Conservation (phyloP, 2,329 filamentous ascomycete species). For the Paracorniculantispora psalliotae region DNA sequence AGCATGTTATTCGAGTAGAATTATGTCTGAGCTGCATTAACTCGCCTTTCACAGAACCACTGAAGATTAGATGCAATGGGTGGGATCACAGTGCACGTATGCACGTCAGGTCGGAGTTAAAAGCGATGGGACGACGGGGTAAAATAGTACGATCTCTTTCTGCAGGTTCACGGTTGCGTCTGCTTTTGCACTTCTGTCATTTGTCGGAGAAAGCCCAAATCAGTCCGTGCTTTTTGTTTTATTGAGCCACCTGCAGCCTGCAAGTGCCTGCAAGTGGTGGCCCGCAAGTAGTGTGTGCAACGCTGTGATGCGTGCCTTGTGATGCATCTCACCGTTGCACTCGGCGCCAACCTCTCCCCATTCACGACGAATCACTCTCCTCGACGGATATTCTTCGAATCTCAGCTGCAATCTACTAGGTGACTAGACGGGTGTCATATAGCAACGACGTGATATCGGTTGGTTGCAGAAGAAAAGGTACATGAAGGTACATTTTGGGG, state of each 20-base stretch:
- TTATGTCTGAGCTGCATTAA: background rate
- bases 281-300: background rate
- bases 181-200: background rate
- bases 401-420: constrained; percentile 6
- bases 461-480: background rate
- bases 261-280: too few species aligned
- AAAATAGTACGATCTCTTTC: constrained; percentile 1
- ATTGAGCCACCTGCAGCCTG: background rate
- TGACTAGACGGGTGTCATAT: background rate
- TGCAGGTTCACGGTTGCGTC: background rate
- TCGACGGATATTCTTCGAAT: background rate
- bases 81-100: background rate
- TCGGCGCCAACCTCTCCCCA: background rate
- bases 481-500: background rate
- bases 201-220: background rate
- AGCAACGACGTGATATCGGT: background rate
- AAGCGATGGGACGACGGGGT: background rate
- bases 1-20: background rate
- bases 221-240: background rate
- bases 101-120: background rate
- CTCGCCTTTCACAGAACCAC: background rate
- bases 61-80: background rate
- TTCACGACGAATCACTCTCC: constrained; percentile 7
- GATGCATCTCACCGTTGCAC: constrained; percentile 13
- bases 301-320: background rate